A percentile compares a stretch with the other conserved stretches of the same genome.
These are phyloP conservation scores for Crinitomyces ghanaensis DNA, from an alignment of 805 yeast genomes.

Conservation along the genomic window DNA sequence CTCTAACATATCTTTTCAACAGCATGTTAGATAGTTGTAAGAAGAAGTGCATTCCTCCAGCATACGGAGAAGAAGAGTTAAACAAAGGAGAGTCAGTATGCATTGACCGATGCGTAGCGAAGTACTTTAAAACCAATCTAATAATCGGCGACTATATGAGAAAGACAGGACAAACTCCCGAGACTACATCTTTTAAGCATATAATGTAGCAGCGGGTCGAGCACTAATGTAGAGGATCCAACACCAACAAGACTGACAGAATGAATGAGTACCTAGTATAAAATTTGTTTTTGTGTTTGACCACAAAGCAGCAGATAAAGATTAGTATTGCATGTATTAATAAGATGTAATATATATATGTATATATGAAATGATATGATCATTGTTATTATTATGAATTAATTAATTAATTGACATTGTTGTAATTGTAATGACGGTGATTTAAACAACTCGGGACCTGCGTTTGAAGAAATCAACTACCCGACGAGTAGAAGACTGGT, in stretches of 20 bases:
- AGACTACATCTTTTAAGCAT: constrained; percentile 4
- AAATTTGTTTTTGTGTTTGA: no score
- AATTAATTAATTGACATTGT: no score
- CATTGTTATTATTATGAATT: no score
- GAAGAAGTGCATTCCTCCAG: constrained; percentile 71
- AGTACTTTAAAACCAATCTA: constrained; percentile 65
- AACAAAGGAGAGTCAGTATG: constrained; percentile 78
- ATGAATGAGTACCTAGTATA: no score
- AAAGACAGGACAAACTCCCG: constrained; percentile 9
- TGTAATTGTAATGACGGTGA: not conserved
- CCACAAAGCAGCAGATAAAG: no score
- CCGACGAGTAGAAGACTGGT: constrained; percentile 22
- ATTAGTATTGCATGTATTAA: no score
- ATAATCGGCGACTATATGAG: constrained; percentile 21
- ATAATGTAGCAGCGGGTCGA: no score
- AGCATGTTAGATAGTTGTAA: constrained; percentile 53
- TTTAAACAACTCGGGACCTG: constrained; percentile 22
- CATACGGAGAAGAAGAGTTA: constrained; percentile 74
- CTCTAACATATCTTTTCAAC: constrained; percentile 23
- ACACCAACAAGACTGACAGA: no score
- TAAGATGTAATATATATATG: no score
- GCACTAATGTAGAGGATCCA: no score
- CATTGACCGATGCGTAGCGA: constrained; percentile 75
- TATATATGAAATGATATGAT: no score
- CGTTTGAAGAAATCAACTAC: constrained; percentile 29